Evolutionary conservation across 1,284 basidiomycete genomes (phyloP), one percentile per base, ranked within the genome.

Genomic region (Sparassis latifolia): DNA sequence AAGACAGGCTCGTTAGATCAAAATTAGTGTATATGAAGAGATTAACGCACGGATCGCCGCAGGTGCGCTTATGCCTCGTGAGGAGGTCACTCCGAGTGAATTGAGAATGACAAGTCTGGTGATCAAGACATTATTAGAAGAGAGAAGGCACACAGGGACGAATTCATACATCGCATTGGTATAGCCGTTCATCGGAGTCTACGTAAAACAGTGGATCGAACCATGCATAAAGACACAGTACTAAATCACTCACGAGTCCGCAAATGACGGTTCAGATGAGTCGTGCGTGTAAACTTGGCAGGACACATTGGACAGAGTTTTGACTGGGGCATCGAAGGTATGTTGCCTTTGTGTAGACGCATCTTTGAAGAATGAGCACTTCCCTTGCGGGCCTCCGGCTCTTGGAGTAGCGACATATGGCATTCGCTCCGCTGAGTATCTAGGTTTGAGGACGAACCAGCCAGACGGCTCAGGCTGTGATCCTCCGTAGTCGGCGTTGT

Each of bases 71-170:
- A 59, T 82, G 78, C 52, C 79, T 68, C 29, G 77, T 77, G 28
- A 82, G 69, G 29, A 82, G 69, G 58, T 82, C 79, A 53, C 78
- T 80, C 50, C 79, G 68, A 37, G 79, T 80, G 55, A 82, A 82
- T 58, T 80, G 73, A 10, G 78, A 74, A 42, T 70, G 68, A 57
- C 78, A 80, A 29, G 68, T 73, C 78, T 80, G 50, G 28, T 50
- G 41, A 30, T 48, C 30, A 49, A 37, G 7, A 4, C 12, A 12
- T 10, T 6, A 45, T n/a, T 7, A 2, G 7, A 30, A 33, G 28
- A 47, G 28, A 39, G 27, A 33, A 33, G 30, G 44, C 6, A 20
- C 2, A 31, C 10, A 31, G 29, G 4, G 20, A 3, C 9, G 12
- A 20, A 29, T 40, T 27, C 67, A 42, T 64, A 81, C 77, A 54